Base-by-base conservation (phyloP, 2,329 filamentous ascomycete genomes). In the Diplodia seriata region DNA sequence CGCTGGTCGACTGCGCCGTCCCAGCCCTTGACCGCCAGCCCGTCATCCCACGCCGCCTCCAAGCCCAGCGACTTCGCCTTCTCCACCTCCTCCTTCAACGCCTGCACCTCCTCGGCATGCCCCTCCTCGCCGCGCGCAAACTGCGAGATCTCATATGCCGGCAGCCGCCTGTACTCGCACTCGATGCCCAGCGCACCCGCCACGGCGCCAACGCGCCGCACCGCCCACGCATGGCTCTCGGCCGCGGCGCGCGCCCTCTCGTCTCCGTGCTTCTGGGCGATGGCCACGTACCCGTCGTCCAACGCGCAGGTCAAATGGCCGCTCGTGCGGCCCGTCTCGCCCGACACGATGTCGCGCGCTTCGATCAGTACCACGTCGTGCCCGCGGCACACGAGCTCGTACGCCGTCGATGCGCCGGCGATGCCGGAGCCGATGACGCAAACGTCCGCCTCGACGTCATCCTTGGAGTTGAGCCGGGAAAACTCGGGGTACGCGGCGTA, bases 301-400 rank as follows among this genome's bases (percentile, higher is more conserved):
- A 88, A 75, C 3, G 83, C 83, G 68, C 81, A 87, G 2, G 84
- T 81, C 36, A 87, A 74, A 71, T 87, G 85, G 0, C 85, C 85
- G 51, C 80, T 84, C 0, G 85, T 88, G 4, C 85, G 77, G 0
- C 84, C 84, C 0, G 81, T 83, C 73, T 87, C 86, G 2, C 85
- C 85, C 2, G 84, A 82, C 0, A 87, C 74, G 2, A 85, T 78
- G n/a, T 86, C 81, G 5, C 85, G 82, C 8, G 85, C 84, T 70
- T 88, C 85, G 12, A 87, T 76, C 71, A 88, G 76, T 2, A 83
- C 78, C 0, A 87, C 85, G 2, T 82, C 76, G 43, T 81, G 73
- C 0, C 85, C 85, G 18, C 84, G 81, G 6, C 70, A 79, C 29
- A 87, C 81, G 0, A 87, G 81, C 70, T 87, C 84, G 68, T 86